Conservation (phyloP, 1,139 yeast genomes). For the Debaryomyces udenii region DNA sequence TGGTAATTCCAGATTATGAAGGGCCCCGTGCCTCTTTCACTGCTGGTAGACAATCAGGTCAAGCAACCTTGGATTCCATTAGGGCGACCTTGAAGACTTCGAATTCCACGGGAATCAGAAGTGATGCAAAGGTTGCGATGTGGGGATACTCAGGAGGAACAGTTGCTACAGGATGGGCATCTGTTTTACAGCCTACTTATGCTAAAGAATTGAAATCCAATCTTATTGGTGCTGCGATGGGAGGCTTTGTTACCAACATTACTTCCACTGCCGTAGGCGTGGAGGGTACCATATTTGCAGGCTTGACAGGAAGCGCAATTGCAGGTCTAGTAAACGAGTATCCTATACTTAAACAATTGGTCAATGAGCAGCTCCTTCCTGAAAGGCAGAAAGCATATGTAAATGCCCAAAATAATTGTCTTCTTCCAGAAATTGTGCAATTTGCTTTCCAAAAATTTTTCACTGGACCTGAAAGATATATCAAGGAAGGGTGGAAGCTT, state of each 20-base stretch:
- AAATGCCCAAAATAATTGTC: conserved; percentile 20
- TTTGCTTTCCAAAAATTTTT: conserved; percentile 19
- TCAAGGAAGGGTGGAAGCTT: conserved; percentile 12
- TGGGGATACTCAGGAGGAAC: conserved; percentile 46
- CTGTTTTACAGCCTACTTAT: conserved; percentile 32
- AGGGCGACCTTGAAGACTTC: conserved; percentile 26
- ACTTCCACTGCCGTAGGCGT: conserved; percentile 21
- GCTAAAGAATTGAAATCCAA: conserved; percentile 32
- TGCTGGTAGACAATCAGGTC: conserved; percentile 33
- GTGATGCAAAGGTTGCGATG: conserved; percentile 27
- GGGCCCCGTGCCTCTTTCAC: conserved; percentile 32
- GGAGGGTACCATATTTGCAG: conserved; percentile 27
- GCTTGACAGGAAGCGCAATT: conserved; percentile 27
- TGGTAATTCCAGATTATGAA: conserved; percentile 38
- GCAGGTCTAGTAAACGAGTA: conserved; percentile 32
- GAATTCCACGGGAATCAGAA: conserved; percentile 26
- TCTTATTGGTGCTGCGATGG: conserved; percentile 36
- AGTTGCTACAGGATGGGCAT: conserved; percentile 38
- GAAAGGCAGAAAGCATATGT: conserved; percentile 12
- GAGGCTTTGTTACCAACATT: conserved; percentile 34
- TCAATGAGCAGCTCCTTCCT: conserved; percentile 9
- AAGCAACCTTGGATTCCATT: conserved; percentile 31
- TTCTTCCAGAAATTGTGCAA: conserved; percentile 15
- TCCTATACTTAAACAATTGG: conserved; percentile 20
- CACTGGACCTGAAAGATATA: conserved; percentile 22